Evolutionary conservation across 768 basidiomycete genomes (phyloP).

Genomic region (Collybia sp.): DNA sequence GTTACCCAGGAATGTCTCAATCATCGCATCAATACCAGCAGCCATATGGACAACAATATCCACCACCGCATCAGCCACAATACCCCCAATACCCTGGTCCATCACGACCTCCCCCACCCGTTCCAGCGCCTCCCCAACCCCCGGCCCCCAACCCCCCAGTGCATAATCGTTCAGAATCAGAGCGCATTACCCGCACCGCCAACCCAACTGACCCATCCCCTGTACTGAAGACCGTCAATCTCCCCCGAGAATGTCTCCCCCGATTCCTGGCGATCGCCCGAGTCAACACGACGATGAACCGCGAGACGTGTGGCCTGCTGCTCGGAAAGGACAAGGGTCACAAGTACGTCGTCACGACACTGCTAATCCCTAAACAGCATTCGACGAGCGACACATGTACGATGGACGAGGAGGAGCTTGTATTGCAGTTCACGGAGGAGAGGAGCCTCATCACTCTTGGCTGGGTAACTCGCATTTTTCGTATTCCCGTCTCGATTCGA

Average conservation of each 20-base stretch:
- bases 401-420: slow-evolving; percentile 87
- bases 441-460: slow-evolving; percentile 81
- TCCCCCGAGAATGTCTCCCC: slow-evolving; percentile 71
- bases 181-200: slow-evolving; percentile 11
- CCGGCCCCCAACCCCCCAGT: slow-evolving; percentile 4
- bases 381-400: slow-evolving; percentile 90
- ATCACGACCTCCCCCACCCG: slow-evolving; percentile 20
- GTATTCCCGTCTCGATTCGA: neutral
- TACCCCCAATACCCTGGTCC: slow-evolving; percentile 14
- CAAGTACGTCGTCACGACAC: slow-evolving; percentile 69
- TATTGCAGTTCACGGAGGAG: slow-evolving; percentile 80
- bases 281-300: slow-evolving; percentile 71
- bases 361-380: slow-evolving; percentile 86
- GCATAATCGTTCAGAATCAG: slow-evolving; percentile 7
- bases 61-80: slow-evolving; percentile 22
- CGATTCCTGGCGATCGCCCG: slow-evolving; percentile 75
- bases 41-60: slow-evolving; percentile 7
- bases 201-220: slow-evolving; percentile 18
- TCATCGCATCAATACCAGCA: slow-evolving; percentile 14
- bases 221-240: slow-evolving; percentile 56
- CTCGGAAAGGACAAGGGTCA: slow-evolving; percentile 63
- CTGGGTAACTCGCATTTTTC: slow-evolving; percentile 59
- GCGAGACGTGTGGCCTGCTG: slow-evolving; percentile 85
- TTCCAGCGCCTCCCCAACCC: slow-evolving; percentile 10
- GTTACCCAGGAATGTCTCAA: slow-evolving; percentile 2